Percentiles rank a stretch among this genome's conserved stretches.
These are phyloP conservation scores for Tetrapisispora namnaoensis DNA, from an alignment of 805 yeast species.

Conservation along the genomic window DNA sequence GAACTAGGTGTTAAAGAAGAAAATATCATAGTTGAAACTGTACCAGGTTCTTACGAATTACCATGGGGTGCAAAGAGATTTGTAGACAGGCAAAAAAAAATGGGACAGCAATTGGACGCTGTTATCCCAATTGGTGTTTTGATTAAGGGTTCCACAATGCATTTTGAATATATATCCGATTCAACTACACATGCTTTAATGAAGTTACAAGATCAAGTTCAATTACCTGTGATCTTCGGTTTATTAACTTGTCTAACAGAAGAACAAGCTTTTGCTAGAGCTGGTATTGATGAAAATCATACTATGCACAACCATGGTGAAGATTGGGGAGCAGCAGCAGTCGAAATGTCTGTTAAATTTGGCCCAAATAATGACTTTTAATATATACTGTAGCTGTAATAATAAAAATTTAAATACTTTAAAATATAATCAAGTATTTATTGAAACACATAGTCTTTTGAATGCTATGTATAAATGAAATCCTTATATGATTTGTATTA, in stretches of 20 bases:
- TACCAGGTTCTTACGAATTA: constrained; percentile 92
- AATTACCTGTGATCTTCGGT: constrained; percentile 85
- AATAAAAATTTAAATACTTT: neutral
- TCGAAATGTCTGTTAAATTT: constrained; percentile 70
- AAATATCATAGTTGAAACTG: constrained; percentile 72
- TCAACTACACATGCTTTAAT: constrained; percentile 76
- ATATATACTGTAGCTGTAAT: constrained; percentile 4
- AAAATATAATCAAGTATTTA: neutral
- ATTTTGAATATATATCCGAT: constrained; percentile 94
- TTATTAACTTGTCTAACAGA: constrained; percentile 88
- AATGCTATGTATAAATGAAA: neutral
- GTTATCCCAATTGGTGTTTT: constrained; percentile 89
- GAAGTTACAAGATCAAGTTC: constrained; percentile 61
- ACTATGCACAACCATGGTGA: constrained; percentile 88
- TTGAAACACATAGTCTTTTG: neutral
- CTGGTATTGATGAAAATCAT: constrained; percentile 64
- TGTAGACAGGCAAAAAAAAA: constrained; percentile 34
- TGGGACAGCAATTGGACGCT: constrained; percentile 57
- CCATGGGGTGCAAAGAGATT: constrained; percentile 68
- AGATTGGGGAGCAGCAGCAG: constrained; percentile 99
- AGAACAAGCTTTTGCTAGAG: constrained; percentile 87
- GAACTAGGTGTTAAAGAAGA: constrained; percentile 63
- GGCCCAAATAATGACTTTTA: constrained; percentile 11
- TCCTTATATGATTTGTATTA: too few species aligned
- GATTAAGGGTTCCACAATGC: constrained; percentile 96